Conservation (phyloP, 805 yeast species). For the Priceomyces haplophilus region DNA sequence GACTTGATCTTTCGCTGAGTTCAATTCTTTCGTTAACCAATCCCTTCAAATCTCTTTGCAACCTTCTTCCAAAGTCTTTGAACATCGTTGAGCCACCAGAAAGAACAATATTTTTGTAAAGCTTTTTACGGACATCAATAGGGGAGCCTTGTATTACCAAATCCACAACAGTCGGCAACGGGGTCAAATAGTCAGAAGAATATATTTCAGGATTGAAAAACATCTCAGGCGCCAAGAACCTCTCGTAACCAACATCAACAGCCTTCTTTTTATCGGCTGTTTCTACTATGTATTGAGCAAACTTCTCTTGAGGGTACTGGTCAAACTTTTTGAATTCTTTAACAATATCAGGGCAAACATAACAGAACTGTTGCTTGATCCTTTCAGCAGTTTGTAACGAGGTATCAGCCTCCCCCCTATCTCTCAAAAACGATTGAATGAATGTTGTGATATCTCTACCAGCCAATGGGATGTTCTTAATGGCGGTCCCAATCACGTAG, state of each 20-base stretch:
- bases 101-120: conserved; percentile 91
- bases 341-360: conserved; percentile 96
- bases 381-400: conserved; percentile 93
- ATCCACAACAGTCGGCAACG: conserved; percentile 94
- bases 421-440: conserved; percentile 90
- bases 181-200: conserved; percentile 90
- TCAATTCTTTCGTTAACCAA: conserved; percentile 88
- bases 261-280: conserved; percentile 62
- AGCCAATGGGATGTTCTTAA: conserved; percentile 96
- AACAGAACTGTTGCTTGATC: conserved; percentile 94
- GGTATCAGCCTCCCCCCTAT: conserved; percentile 94
- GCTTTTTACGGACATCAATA: conserved; percentile 94
- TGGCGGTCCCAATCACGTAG: conserved; percentile 95
- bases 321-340: conserved; percentile 94
- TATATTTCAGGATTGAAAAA: conserved; percentile 98
- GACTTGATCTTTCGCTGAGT: conserved; percentile 71
- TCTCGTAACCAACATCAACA: conserved; percentile 95
- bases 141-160: conserved; percentile 93
- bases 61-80: conserved; percentile 94
- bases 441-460: conserved; percentile 96
- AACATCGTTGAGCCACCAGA: conserved; percentile 99
- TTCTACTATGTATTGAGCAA: conserved; percentile 90
- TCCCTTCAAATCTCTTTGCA: conserved; percentile 88
- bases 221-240: conserved; percentile 98
- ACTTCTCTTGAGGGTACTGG: conserved; percentile 81